A percentile compares a stretch with the other conserved stretches of the same genome.
These are phyloP conservation scores for Phytomonas sp. DNA, from an alignment of 208 protist genomes.

Conservation along the genomic window DNA sequence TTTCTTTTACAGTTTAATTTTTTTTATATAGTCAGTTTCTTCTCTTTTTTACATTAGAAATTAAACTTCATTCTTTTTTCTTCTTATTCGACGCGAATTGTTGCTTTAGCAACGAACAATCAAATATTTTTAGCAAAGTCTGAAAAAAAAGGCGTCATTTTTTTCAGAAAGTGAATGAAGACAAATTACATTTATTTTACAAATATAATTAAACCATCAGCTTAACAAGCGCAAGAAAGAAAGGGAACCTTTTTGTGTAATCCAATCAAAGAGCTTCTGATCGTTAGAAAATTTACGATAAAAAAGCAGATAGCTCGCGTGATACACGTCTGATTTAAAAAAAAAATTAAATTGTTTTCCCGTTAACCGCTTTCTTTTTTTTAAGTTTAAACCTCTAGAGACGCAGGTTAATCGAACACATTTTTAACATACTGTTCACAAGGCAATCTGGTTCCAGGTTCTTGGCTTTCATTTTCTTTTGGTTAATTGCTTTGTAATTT, in stretches of 20 bases:
- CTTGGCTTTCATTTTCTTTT: not conserved
- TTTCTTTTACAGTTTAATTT: not conserved
- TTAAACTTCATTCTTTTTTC: conserved; percentile 1
- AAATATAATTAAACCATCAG: not conserved
- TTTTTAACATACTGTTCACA: not conserved
- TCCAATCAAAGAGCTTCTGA: not conserved
- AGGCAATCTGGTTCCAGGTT: not conserved
- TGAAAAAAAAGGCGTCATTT: not conserved
- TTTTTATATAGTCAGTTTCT: not conserved
- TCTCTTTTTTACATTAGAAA: not conserved
- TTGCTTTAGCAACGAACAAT: not conserved
- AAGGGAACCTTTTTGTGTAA: not conserved
- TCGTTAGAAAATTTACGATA: not conserved
- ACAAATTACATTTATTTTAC: not conserved
- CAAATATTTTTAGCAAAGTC: not conserved
- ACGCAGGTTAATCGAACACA: not conserved
- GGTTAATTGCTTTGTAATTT: not conserved
- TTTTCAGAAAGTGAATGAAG: not conserved
- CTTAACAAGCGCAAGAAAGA: not conserved
- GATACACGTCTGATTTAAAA: not conserved
- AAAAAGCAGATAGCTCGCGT: not conserved
- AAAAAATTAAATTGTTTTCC: not conserved
- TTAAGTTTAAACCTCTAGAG: not conserved
- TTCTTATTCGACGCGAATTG: not conserved
- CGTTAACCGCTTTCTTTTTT: not conserved